Percentiles rank a stretch among this genome's conserved stretches.
Conservation (phyloP, 2,329 filamentous ascomycete genomes). For the Diaporthe australafricana region DNA sequence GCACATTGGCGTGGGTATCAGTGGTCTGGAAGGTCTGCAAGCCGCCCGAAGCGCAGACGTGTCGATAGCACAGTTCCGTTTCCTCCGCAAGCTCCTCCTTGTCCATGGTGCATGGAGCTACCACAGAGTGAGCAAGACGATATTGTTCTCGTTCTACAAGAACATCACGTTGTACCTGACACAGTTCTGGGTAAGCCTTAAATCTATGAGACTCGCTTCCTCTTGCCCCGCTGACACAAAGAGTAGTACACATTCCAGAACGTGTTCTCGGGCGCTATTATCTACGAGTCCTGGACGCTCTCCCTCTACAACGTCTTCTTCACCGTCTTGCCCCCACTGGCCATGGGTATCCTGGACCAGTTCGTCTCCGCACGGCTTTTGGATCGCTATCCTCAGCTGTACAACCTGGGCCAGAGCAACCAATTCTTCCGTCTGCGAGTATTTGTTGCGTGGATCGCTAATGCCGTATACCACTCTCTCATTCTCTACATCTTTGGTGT, state of each 20-base stretch:
- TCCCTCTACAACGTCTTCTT: conserved; percentile 99
- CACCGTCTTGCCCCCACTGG: conserved; percentile 92
- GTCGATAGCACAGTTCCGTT: conserved; percentile 95
- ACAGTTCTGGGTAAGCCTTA: conserved; percentile 88
- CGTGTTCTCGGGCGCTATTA: conserved; percentile 95
- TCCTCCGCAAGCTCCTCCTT: conserved; percentile 89
- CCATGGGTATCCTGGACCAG: conserved; percentile 96
- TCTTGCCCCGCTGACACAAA: conserved; percentile 43
- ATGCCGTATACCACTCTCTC: conserved; percentile 95
- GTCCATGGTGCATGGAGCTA: conserved; percentile 99
- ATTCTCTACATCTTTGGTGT: conserved; percentile 89
- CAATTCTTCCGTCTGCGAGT: conserved; percentile 93
- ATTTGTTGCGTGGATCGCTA: conserved; percentile 92
- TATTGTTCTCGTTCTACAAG: conserved; percentile 99
- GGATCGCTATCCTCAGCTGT: conserved; percentile 96
- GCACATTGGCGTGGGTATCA: conserved; percentile 97
- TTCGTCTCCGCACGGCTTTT: conserved; percentile 94
- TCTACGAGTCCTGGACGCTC: conserved; percentile 99
- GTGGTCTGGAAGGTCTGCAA: conserved; percentile 95
- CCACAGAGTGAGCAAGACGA: conserved; percentile 95
- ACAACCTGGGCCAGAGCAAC: conserved; percentile 91
- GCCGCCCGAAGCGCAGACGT: conserved; percentile 96
- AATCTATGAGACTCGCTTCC: background rate
- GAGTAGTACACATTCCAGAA: conserved; percentile 94
- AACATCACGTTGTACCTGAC: conserved; percentile 99